Evolutionary conservation across 352 stramenopile species (phyloP), one percentile per base, ranked within the genome.

Genomic region (Phytophthora constricta): DNA sequence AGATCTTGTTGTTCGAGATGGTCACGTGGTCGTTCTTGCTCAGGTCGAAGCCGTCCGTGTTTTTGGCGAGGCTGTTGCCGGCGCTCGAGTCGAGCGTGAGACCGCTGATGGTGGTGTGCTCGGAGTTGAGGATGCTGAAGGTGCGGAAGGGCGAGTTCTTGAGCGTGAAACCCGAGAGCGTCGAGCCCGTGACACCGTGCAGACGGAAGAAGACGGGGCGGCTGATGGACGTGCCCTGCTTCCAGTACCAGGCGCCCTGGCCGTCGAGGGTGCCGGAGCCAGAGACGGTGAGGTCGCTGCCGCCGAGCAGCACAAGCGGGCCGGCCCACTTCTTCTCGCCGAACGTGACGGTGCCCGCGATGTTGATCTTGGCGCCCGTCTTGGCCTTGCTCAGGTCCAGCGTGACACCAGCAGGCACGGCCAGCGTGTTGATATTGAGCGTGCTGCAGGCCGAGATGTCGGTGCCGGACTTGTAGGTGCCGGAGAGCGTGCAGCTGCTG

Each of bases 31-130:
- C 62, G 59, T 70, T 76, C 17, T 50, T 46, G 46, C 57, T 72
- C 27, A 79, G 9, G 20, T 79, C 72, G 39, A 79, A 79, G 28
- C 65, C 72, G 45, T 79, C 62, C n/a, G 49, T 65, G 68, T 69
- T 72, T n/a, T 43, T 37, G 60, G 55, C 62, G 47, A 48, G 63
- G 45, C 23, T 34, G 22, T 76, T 49, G 25, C 72, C 72, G 19
- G 64, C 51, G 19, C 61, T 74, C 1, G 63, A 67, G 65, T 78
- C 72, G 19, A 80, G 43, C 10, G 65, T 80, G 20, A 80, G 64
- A 8, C 69, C 60, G 2, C 46, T 64, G 28, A 76, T 34, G n/a
- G 62, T 74, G 8, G 63, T 80, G 27, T 49, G 8, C 16, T 58
- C 28, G 14, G 43, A 76, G 39, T 23, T 65, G 8, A 70, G 17